phyloP scores from a whole-genome alignment of 2,329 filamentous ascomycete species.

The Venturiaceae sp. region DNA sequence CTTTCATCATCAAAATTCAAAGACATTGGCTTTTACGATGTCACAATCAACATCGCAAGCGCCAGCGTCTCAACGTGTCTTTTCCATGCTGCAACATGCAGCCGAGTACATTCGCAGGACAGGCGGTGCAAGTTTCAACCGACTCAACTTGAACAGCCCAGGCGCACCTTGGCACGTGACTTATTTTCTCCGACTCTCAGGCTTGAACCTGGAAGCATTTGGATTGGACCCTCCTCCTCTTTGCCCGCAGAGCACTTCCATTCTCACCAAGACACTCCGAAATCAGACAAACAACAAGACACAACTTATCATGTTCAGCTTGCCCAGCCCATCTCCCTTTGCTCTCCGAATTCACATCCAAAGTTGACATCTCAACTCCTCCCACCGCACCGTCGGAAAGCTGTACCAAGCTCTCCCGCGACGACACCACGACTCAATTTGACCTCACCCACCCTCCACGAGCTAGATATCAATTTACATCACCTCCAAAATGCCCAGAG shows the following conservation, averaged over 20 bases:
- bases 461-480: background rate
- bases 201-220: too few species aligned
- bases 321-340: background rate
- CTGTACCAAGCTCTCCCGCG: background rate
- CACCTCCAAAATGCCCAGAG: background rate
- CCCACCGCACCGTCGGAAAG: background rate
- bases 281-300: background rate
- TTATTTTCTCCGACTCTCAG: too few species aligned
- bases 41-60: too few species aligned
- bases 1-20: too few species aligned
- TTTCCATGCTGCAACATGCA: too few species aligned
- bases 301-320: background rate
- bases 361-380: background rate
- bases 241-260: background rate
- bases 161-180: too few species aligned
- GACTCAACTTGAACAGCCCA: too few species aligned
- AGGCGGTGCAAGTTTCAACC: too few species aligned
- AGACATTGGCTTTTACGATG: too few species aligned
- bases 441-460: background rate
- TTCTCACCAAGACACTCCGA: background rate
- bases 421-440: background rate
- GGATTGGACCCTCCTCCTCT: too few species aligned
- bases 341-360: background rate
- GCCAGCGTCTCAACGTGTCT: too few species aligned
- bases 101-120: too few species aligned